A percentile compares a stretch with the other conserved stretches of the same genome.
Evolutionary conservation across 345 rosid species (phyloP).

Genomic region (Arabis alpina): DNA sequence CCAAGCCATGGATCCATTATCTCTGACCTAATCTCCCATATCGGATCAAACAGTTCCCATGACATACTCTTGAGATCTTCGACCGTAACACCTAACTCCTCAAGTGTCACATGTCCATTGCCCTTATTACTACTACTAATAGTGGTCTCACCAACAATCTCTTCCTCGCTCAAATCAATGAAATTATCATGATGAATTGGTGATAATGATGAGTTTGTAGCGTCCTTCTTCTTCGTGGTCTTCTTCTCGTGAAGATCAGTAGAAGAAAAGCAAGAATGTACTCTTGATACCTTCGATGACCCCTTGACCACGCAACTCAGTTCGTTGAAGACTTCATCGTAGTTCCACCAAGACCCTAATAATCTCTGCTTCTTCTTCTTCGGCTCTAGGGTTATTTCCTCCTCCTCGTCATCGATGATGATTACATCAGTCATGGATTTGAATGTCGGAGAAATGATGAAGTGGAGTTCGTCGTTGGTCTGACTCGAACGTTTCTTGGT

Average conservation of each 20-base stretch:
- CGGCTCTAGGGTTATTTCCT: background rate
- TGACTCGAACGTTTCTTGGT: background rate
- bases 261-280: background rate
- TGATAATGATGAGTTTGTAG: background rate
- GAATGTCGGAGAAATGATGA: background rate
- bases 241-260: background rate
- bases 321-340: background rate
- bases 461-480: background rate
- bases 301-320: constrained; percentile 9
- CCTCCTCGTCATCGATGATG: background rate
- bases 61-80: constrained; percentile 31
- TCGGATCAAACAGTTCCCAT: constrained; percentile 33
- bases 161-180: background rate
- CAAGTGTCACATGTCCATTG: constrained; percentile 15
- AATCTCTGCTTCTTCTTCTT: background rate
- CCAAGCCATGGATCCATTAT: constrained; percentile 32
- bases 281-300: background rate
- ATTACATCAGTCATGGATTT: background rate
- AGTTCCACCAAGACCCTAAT: background rate
- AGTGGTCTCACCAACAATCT: background rate
- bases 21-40: constrained; percentile 33
- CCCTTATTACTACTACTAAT: background rate
- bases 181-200: background rate
- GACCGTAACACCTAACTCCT: constrained; percentile 22
- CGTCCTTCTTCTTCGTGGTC: too few species aligned